Base-by-base conservation (phyloP, 2,329 filamentous ascomycete species). In the Mycocentrospora acerina region DNA sequence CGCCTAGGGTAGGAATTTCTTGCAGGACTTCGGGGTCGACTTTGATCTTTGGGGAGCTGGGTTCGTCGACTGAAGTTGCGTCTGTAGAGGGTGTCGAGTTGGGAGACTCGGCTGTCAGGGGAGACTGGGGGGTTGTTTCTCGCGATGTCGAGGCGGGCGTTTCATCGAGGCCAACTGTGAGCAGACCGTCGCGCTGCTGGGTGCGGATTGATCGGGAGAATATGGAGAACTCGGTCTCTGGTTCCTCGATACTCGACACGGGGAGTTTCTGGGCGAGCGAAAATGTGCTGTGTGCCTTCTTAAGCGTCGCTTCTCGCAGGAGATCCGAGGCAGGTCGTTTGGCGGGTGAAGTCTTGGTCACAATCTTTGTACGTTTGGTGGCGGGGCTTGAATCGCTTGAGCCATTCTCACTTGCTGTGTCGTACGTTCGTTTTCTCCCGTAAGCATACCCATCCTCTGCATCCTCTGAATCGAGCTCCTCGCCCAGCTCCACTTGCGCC, bases 1-100 rank as follows among this genome's bases (percentile, higher is more conserved):
- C 57, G 35, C 58, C 60, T n/a, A 63, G 24, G 29, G 47, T 44
- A 9, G 59, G 54, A 14, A 49, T 52, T 12, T 51, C 42, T 30
- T 49, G 49, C 12, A 60, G 46, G 7, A 41, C 43, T 13, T 50
- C 43, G 7, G 55, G 40, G 28, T 60, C 47, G 17, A 61, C 50
- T 11, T 62, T 59, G 10, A 55, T 37, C 31, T 57, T 56, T 3
- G 42, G 24, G 0, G 41, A 25, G 14, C 48, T 43, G 6, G 68
- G 63, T 24, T 63, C 66, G 26, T 68, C 66, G 6, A 66, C 53
- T 1, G 65, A 68, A 4, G 65, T 69, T 5, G 64, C 65, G 19
- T 66, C 65, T 3, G 66, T 69, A 7, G 63, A 66, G 12, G 61
- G 55, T 14, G 58, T 48, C 16, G 65, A 67, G 19, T 65, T 62